Evolutionary conservation across 768 basidiomycete genomes (phyloP), one percentile per base, ranked within the genome.

Genomic region (Trametes coccinea): DNA sequence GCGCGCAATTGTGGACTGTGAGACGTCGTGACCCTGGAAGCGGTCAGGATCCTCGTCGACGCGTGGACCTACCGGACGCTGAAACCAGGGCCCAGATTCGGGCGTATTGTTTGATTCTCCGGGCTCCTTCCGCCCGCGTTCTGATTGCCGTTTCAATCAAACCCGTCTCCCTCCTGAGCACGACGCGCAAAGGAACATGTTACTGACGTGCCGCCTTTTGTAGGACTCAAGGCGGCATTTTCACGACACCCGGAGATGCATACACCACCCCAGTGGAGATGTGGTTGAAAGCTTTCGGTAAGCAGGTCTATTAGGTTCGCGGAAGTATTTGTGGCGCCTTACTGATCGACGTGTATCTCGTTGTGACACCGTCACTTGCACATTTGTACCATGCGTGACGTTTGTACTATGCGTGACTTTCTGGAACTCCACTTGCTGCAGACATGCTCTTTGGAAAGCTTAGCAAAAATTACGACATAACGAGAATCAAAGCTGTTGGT

Each of bases 191-290:
- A 16, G 39, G 11, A 33, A 14, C 22, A 13, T 11, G 6, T 8
- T 40, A 43, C 48, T 54, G 10, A 51, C 34, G 51, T 40, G 50
- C 64, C 56, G 41, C 59, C 47, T 57, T 39, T 62, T 54, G 59
- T 71, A 93, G 92, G 72, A 94, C 91, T 0, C 88, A 90, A 62
- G 90, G 90, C 49, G 92, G 92, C 5, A 89, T 93, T 60, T 92
- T 92, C 74, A 92, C 89, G 46, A 90, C 89, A 0, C 88, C 89
- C 4, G 90, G 90, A 33, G 91, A 93, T 73, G 90, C 90, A 27
- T 92, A 89, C 71, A 93, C 90, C 41, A 92, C 92, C 6, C 92
- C 92, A 1, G 82, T 94, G 48, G 92, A 94, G 69, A 92, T 93
- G 89, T 93, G 92, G 92, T 85, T 92, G 56, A 92, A 90, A 72